Evolutionary conservation across 2,329 filamentous ascomycete genomes (phyloP), one percentile per base, ranked within the genome.

Genomic region (Hymenotorrendiella dingleyae): DNA sequence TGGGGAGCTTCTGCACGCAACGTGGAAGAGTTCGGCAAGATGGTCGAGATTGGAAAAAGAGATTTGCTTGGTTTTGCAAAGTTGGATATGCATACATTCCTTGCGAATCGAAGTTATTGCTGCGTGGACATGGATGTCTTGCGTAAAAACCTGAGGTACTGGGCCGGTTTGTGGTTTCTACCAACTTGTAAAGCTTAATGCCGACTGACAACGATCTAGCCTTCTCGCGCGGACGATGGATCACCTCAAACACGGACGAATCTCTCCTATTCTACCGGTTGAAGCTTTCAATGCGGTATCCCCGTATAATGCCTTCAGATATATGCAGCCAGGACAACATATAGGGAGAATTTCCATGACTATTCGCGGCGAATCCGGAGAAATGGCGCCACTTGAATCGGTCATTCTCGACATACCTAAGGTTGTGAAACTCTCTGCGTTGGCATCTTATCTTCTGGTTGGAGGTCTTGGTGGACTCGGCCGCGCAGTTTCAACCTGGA

Each of bases 11-110:
- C 58, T 2, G 64, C 58, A 61, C 38, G 54, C 5, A 64, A 60
- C 36, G 24, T 68, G 4, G 60, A 63, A 2, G 37, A 43, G 0
- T 62, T 61, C 37, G 65, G 65, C 2, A 53, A 58, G 0, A 64
- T 69, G 29, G 36, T 69, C 0, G 66, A 69, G 38, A 54, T 68
- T 11, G 63, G 64, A 1, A 70, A 77, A 42, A 61, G 60, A 8
- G 37, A 56, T 1, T 45, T 63, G 5, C 54, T 78, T 1, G 36
- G 57, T 3, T 10, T 29, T 27, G 39, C 8, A n/a, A 22, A 23
- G 9, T 11, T 46, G 4, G 28, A 26, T 9, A 60, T 59, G 57
- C 44, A 38, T 16, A 40, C 46, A 4, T 64, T 60, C 26, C 43
- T 46, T n/a, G 43, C 43, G 6, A 61, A 61, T 42, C 27, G 43